phyloP scores from a whole-genome alignment of 208 protist genomes.

The Acanthamoeba sp. region DNA sequence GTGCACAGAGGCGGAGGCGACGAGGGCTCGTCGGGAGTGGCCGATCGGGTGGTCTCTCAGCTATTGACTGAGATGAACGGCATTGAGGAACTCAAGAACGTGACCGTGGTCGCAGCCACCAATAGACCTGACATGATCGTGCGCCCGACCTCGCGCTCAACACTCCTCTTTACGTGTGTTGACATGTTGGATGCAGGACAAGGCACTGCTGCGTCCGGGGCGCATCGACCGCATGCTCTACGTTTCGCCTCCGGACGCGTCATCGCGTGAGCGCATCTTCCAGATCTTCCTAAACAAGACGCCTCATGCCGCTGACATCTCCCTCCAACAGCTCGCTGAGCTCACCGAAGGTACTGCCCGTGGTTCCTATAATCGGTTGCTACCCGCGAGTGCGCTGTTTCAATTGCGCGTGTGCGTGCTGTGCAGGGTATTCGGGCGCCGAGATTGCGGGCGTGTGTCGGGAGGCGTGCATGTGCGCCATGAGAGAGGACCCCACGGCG shows the following conservation, averaged over 20 bases:
- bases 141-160: background rate
- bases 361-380: too few species aligned
- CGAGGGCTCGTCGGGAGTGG: constrained; percentile 81
- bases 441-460: constrained; percentile 67
- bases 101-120: constrained; percentile 99
- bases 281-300: constrained; percentile 91
- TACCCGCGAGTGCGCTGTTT: too few species aligned
- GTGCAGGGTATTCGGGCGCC: constrained; percentile 48
- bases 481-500: constrained; percentile 43
- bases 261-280: constrained; percentile 92
- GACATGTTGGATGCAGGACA: constrained; percentile 84
- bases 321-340: constrained; percentile 84
- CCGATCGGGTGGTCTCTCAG: constrained; percentile 97
- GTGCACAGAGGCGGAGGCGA: constrained; percentile 69
- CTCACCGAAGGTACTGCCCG: constrained; percentile 83
- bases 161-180: background rate
- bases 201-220: constrained; percentile 97
- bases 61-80: constrained; percentile 99
- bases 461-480: constrained; percentile 64
- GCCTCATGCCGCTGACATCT: constrained; percentile 87
- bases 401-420: background rate
- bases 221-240: constrained; percentile 96
- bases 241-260: constrained; percentile 92
- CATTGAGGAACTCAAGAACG: constrained; percentile 89
- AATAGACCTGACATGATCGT: constrained; percentile 98